Evolutionary conservation across 225 moss, liverwort and hornwort genomes (phyloP), one percentile per base, ranked within the genome.

Genomic region (Polytrichum commune): DNA sequence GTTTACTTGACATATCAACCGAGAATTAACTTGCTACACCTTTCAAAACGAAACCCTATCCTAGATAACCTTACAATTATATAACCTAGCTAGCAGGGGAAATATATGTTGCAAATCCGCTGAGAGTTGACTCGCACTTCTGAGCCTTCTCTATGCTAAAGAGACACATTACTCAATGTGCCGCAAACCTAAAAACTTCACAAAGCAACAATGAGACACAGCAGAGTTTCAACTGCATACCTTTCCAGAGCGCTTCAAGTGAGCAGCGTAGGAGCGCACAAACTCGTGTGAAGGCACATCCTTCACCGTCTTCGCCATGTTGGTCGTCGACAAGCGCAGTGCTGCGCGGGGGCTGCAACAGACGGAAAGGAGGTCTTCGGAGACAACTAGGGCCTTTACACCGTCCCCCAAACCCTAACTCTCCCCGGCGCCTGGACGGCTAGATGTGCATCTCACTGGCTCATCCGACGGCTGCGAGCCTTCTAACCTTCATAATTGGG

Each of bases 251-350:
- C 91, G 83, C 82, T 91, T 91, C 72, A 91, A 69, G 73, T 91
- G 91, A 18, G 91, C 88, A 68, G 88, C 86, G 29, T 88, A 91
- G 19, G 80, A 77, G 71, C 86, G 88, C 24, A 91, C 91, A 19
- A 91, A 91, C 70, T 91, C 90, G 82, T 91, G 90, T 35, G 90
- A 86, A 58, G 90, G 85, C 54, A 91, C 86, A 60, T 88, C 90
- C 82, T 91, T 88, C 56, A 91, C 90, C 9, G 90, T 90, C 76
- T 90, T 90, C 29, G 88, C 85, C 73, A 71, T 32, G 55, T 69
- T n/a, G 75, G 63, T 63, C 56, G 8, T 55, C 75, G 58, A 71
- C 67, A 53, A 63, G 63, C 77, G 74, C 67, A 64, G 66, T 82
- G 69, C 67, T 28, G 25, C 26, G 68, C 69, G 9, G 22, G 10